Percentiles rank a stretch among this genome's conserved stretches.
Conservation (phyloP, 306 rosid species). For the Carpinus fangiana region DNA sequence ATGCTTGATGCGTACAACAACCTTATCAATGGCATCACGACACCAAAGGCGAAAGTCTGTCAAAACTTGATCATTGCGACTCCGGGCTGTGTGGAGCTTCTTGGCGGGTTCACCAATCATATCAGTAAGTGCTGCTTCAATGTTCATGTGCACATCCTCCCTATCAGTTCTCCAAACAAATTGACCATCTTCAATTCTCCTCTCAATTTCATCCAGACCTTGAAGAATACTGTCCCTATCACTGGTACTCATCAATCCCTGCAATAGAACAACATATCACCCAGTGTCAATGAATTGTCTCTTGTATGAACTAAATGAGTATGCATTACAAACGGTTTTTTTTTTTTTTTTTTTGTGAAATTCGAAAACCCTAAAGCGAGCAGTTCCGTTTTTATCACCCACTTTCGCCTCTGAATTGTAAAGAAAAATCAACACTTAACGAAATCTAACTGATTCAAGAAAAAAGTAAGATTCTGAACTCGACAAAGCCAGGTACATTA, state of each 20-base stretch:
- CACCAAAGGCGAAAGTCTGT: constrained; percentile 90
- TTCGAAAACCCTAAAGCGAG: background rate
- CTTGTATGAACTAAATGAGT: background rate
- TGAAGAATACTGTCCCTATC: constrained; percentile 71
- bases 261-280: constrained; percentile 2
- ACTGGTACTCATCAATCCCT: constrained; percentile 66
- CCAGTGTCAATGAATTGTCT: background rate
- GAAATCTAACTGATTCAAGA: background rate
- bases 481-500: too few relatives aligned
- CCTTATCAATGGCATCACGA: constrained; percentile 80
- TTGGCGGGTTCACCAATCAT: constrained; percentile 93
- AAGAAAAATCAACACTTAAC: background rate
- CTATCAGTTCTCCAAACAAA: constrained; percentile 91
- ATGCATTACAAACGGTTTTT: background rate
- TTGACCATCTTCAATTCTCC: constrained; percentile 69
- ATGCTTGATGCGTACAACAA: constrained; percentile 44
- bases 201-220: constrained; percentile 72
- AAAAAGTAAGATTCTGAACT: too few relatives aligned
- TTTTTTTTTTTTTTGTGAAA: background rate
- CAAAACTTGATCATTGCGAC: constrained; percentile 81
- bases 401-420: background rate
- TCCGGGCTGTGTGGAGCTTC: constrained; percentile 92
- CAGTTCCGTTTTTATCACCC: background rate
- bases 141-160: constrained; percentile 98
- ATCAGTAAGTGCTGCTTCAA: constrained; percentile 90